Evolutionary conservation across 306 rosid species (phyloP).

Genomic region (Myrica gale): DNA sequence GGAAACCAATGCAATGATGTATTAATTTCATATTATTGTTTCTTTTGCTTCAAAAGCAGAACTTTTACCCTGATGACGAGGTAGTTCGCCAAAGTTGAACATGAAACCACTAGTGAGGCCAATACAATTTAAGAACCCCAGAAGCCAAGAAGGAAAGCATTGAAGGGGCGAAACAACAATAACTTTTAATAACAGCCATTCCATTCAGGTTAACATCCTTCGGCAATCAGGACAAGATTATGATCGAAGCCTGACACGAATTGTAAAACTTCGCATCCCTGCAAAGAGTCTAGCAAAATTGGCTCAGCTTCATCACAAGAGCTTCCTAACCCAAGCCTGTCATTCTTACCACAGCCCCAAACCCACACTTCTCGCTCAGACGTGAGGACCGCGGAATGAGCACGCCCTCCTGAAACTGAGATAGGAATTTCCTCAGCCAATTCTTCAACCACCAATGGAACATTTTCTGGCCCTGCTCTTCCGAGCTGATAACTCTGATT

Average conservation of each 20-base stretch:
- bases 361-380: slow-evolving; percentile 73
- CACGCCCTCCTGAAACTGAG: slow-evolving; percentile 77
- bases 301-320: slow-evolving; percentile 74
- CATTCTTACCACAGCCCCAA: slow-evolving; percentile 90
- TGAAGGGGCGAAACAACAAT: background rate
- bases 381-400: slow-evolving; percentile 71
- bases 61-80: background rate
- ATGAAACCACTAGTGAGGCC: background rate
- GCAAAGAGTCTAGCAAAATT: slow-evolving; percentile 50
- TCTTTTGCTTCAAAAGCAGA: background rate
- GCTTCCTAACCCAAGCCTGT: slow-evolving; percentile 81
- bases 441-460: slow-evolving; percentile 54
- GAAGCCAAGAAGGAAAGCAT: background rate
- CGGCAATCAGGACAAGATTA: slow-evolving; percentile 66
- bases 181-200: background rate
- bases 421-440: slow-evolving; percentile 62
- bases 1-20: background rate
- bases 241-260: slow-evolving; percentile 89
- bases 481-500: slow-evolving; percentile 82
- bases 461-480: slow-evolving; percentile 52
- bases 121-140: background rate
- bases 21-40: background rate
- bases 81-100: background rate
- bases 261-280: slow-evolving; percentile 67
- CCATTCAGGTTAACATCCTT: slow-evolving; percentile 35